Base-by-base conservation (phyloP, 1,139 yeast genomes). In the Yamadazyma epiphylla region DNA sequence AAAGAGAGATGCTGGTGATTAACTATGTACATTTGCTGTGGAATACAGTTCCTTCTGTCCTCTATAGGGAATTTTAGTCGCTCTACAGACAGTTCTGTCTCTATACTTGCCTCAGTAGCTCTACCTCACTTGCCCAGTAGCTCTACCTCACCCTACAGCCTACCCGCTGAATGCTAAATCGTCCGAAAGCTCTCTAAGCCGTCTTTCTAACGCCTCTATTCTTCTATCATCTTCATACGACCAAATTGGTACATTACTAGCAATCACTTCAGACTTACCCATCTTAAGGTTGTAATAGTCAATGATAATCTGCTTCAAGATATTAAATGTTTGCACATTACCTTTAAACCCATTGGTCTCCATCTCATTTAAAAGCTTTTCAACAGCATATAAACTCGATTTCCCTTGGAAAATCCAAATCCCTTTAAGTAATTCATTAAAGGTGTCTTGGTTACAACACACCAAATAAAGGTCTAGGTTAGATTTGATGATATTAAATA, bases 371-470 rank as follows among this genome's bases (percentile, higher is more conserved):
- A 46, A 48, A 0, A 53, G 41, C 38, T 52, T 54, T 41, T 66
- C 73, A 22, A 68, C 49, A 12, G 55, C 58, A 37, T 57, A 55
- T 22, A 68, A 46, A 31, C 55, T 58, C 13, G 61, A 43, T 38
- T 62, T 64, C 5, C 73, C 73, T 28, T 49, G 46, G 41, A 48
- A 66, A 1, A 66, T 46, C 71, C 73, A 66, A 24, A 51, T 45
- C n/a, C 55, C 47, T 32, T 58, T 51, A 25, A 68, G 43, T 5
- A 66, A 49, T 38, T 64, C 64, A 40, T 68, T 68, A 38, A 60
- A 67, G 1, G 74, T 64, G 19, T 54, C 59, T 43, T 68, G 73
- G 41, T 64, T 64, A 41, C 70, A 64, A 10, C 58, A 49, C 5
- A 60, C 45, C 4, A 67, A 51, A 43, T 61, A 63, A 14, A 64